Percentiles rank a stretch among this genome's conserved stretches.
These are phyloP conservation scores for Aureobasidium sp. DNA, from an alignment of 2,329 filamentous ascomycete species.

Conservation along the genomic window DNA sequence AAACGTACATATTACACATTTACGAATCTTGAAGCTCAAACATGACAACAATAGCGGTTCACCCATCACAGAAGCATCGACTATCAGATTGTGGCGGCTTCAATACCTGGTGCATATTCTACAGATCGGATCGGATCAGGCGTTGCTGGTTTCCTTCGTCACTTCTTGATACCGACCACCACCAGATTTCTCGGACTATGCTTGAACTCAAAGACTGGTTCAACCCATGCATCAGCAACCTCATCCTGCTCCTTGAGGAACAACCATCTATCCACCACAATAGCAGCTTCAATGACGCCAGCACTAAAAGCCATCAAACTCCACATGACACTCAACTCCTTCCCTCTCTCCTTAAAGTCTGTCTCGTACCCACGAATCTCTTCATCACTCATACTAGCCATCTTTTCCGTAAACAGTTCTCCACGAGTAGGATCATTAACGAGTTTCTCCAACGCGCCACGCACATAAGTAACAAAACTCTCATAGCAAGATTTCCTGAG, in stretches of 20 bases:
- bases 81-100: no score
- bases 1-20: no score
- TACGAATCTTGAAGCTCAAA: no score
- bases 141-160: no score
- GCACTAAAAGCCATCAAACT: constrained; percentile 94
- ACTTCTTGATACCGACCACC: constrained; percentile 77
- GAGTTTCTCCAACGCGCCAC: constrained; percentile 72
- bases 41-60: no score
- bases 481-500: constrained; percentile 71
- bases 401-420: constrained; percentile 51
- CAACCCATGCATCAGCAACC: constrained; percentile 73
- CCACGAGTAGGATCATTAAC: constrained; percentile 51
- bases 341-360: constrained; percentile 56
- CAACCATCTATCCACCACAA: constrained; percentile 83
- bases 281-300: constrained; percentile 76
- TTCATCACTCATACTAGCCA: constrained; percentile 62
- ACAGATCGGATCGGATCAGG: no score
- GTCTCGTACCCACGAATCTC: constrained; percentile 64
- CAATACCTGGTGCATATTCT: no score
- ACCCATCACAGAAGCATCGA: no score
- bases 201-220: constrained; percentile 82
- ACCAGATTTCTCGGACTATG: constrained; percentile 85
- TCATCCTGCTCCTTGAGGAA: constrained; percentile 71
- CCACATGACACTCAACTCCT: constrained; percentile 83
- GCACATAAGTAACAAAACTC: constrained; percentile 67